Conservation (phyloP, 345 rosid species). For the Lagerstroemia speciosa region DNA sequence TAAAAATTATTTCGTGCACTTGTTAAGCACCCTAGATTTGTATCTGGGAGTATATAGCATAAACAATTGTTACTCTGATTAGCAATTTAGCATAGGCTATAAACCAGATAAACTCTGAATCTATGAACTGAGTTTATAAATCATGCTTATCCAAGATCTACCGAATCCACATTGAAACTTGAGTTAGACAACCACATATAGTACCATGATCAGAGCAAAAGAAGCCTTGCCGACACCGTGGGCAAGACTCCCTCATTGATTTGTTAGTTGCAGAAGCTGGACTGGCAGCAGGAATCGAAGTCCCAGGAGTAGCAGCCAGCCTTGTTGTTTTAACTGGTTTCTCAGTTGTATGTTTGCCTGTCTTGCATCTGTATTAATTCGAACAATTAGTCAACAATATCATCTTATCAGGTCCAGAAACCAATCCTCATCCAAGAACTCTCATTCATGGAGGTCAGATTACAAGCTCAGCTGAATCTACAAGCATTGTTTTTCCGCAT, state of each 20-base stretch:
- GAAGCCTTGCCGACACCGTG: conserved; percentile 89
- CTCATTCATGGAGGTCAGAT: not conserved
- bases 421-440: not conserved
- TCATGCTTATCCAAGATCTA: too few relatives aligned
- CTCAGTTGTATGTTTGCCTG: conserved; percentile 87
- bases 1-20: too few relatives aligned
- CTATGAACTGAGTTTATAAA: too few relatives aligned
- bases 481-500: not conserved
- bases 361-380: conserved; percentile 71
- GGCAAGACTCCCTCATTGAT: conserved; percentile 54
- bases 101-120: too few relatives aligned
- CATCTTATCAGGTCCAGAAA: not conserved
- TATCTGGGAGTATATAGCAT: too few relatives aligned
- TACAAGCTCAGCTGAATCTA: not conserved
- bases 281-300: conserved; percentile 23
- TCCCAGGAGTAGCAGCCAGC: conserved; percentile 28
- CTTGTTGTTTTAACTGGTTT: conserved; percentile 57
- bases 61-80: too few relatives aligned
- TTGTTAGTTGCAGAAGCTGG: conserved; percentile 26
- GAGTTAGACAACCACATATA: too few relatives aligned
- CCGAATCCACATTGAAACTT: too few relatives aligned
- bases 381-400: not conserved
- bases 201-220: conserved; percentile 95
- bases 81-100: too few relatives aligned
- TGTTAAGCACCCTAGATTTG: too few relatives aligned